These are phyloP conservation scores for Populus hybrid DNA, from an alignment of 441 rosid genomes.

Conservation along the genomic window DNA sequence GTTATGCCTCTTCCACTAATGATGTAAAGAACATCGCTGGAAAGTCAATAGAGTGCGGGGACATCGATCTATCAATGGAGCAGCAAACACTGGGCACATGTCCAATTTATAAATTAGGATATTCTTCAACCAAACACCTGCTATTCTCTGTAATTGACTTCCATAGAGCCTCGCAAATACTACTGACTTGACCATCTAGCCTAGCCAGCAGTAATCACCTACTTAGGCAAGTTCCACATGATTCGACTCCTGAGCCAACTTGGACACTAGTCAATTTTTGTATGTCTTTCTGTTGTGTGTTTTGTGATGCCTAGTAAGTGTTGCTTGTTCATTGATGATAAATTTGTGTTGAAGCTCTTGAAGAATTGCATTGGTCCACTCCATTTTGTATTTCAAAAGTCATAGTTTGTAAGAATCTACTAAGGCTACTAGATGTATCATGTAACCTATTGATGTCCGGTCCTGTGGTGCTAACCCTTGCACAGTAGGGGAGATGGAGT, in stretches of 20 bases:
- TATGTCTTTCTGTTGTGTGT: not conserved
- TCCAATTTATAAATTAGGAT: not conserved
- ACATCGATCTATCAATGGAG: not conserved
- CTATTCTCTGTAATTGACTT: not conserved
- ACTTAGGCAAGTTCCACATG: not conserved
- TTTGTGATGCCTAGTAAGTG: not conserved
- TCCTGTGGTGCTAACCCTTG: not conserved
- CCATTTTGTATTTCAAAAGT: not conserved
- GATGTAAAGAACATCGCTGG: not conserved
- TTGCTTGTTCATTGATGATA: not conserved
- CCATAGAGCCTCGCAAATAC: not conserved
- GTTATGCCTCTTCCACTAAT: not conserved
- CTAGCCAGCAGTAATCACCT: not conserved
- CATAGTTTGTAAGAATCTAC: not conserved
- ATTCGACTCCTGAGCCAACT: not conserved
- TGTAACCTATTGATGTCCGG: not conserved
- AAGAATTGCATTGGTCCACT: not conserved
- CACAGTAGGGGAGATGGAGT: not conserved
- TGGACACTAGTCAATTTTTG: not conserved
- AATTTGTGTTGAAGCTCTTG: not conserved
- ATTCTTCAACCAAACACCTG: not conserved
- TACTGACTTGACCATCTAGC: not conserved
- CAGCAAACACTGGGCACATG: not conserved
- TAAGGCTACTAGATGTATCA: not conserved
- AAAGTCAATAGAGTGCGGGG: not conserved